Evolutionary conservation across 1,284 basidiomycete genomes (phyloP), one percentile per base, ranked within the genome.

Genomic region (Anthracocystis panici-leucophaei): DNA sequence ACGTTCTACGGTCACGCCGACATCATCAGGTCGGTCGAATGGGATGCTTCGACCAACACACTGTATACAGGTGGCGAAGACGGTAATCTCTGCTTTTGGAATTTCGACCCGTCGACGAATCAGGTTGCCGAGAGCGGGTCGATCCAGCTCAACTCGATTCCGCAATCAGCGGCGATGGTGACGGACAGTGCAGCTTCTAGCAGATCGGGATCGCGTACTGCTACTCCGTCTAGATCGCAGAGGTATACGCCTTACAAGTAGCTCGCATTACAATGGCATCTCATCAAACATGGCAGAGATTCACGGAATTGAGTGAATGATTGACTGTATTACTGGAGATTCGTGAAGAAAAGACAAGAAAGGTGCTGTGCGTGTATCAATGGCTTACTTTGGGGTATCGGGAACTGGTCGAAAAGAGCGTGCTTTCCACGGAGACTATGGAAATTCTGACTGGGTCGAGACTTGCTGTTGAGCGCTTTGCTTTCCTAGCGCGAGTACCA

Each of bases 21-120:
- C 46, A 80, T 82, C 51, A 72, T 82, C 8, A 65, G 81, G 6
- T 70, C 65, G 33, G 76, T 77, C 16, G 59, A 70, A 25, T 80
- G 64, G 63, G 76, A 78, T 35, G 18, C 66, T 16, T 29, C 27
- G 5, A 60, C 60, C 3, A 63, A 74, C n/a, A 69, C 66, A 0
- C 57, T 82, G 18, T 76, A 75, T 48, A 77, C 80, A 0, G 80
- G 80, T 9, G 80, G 78, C 4, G 80, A 82, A 45, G 80, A 82
- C 51, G 78, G 77, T 14, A 76, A 67, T n/a, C 55, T 80, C 1
- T 78, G 78, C 52, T 67, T 71, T 40, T 80, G 78, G 78, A 61
- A 69, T 6, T 69, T 72, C 21, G 67, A 72, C 33, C 20, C 45
- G 4, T 4, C 38, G 20, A 25, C 48, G 6, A 38, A 21, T n/a